phyloP scores from a whole-genome alignment of 1,284 basidiomycete species.

The Ceratobasidium papillatum region DNA sequence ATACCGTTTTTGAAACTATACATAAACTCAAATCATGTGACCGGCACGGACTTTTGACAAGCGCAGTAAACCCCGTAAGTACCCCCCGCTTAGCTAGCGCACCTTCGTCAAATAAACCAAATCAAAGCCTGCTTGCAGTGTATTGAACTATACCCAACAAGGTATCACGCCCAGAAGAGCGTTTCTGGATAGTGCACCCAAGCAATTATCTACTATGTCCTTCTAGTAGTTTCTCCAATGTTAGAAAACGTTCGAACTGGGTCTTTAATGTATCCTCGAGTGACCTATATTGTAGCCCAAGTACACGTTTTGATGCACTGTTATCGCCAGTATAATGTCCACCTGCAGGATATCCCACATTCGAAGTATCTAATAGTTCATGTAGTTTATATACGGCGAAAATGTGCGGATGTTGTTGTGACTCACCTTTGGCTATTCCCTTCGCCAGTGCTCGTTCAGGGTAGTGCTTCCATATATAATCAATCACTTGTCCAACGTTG shows the following conservation, averaged over 20 bases:
- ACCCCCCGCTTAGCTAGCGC: too few relatives aligned
- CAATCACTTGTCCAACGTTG: constrained; percentile 32
- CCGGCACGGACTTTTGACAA: too few relatives aligned
- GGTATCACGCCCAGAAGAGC: too few relatives aligned
- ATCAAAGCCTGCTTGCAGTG: too few relatives aligned
- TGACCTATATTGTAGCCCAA: constrained; percentile 41
- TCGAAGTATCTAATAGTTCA: neutral
- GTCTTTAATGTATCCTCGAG: constrained; percentile 40
- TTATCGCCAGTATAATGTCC: constrained; percentile 40
- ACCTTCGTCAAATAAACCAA: too few relatives aligned
- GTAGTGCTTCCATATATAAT: constrained; percentile 42
- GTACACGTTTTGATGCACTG: constrained; percentile 35
- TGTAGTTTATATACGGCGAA: neutral
- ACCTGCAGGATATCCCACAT: constrained; percentile 20
- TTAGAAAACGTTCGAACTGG: constrained; percentile 37
- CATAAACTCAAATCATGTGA: too few relatives aligned
- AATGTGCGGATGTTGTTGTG: neutral
- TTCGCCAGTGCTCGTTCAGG: constrained; percentile 42
- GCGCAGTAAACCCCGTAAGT: too few relatives aligned
- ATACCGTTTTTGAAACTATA: too few relatives aligned
- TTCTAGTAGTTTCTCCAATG: constrained; percentile 34
- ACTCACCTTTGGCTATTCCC: constrained; percentile 34
- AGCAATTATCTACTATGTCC: neutral
- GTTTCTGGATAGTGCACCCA: too few relatives aligned
- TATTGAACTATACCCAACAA: too few relatives aligned